Evolutionary conservation across 2,329 filamentous ascomycete genomes (phyloP), one percentile per base, ranked within the genome.

Genomic region (Dichotomopilus funicola): DNA sequence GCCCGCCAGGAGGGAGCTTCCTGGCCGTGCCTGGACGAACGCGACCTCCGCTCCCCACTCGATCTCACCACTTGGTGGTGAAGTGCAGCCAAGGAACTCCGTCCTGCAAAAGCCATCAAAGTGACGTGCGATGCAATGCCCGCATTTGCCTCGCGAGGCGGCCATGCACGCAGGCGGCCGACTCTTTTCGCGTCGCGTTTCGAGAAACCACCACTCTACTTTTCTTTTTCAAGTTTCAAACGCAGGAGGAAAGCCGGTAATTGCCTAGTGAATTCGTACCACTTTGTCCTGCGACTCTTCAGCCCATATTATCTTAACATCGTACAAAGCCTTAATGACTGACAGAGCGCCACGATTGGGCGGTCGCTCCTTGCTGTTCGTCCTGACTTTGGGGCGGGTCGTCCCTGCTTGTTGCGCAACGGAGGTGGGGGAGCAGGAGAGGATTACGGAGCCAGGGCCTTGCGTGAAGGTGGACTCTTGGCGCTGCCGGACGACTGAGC

Each of bases 21-120:
- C 51, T 59, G 51, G 50, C 38, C 52, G 61, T 61, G 55, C 57
- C 61, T 63, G 61, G 59, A 60, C 51, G 60, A 56, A 59, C 59
- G 56, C 55, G 49, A 62, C 61, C 59, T 62, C 59, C 61, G 52
- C 58, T 58, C 56, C 55, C 56, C 56, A 58, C 45, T 37, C 54
- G 53, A 40, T 42, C 6, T 35, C 42, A 55, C 48, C 47, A 36
- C 41, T 54, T 35, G 51, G 19, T 27, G 47, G 51, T 8, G 33
- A 50, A 42, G 40, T n/a, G 40, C 40, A 43, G 38, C 47, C 42
- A 52, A 56, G 47, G 51, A 41, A 51, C 27, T 19, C 19, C 9
- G 37, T 35, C 10, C 38, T 49, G 37, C 43, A 19, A 11, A 51
- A 33, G 9, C 11, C 5, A 47, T 41, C 6, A 33, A 35, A 31